Conservation (phyloP, 768 basidiomycete species). For the Termitomyces sp. region DNA sequence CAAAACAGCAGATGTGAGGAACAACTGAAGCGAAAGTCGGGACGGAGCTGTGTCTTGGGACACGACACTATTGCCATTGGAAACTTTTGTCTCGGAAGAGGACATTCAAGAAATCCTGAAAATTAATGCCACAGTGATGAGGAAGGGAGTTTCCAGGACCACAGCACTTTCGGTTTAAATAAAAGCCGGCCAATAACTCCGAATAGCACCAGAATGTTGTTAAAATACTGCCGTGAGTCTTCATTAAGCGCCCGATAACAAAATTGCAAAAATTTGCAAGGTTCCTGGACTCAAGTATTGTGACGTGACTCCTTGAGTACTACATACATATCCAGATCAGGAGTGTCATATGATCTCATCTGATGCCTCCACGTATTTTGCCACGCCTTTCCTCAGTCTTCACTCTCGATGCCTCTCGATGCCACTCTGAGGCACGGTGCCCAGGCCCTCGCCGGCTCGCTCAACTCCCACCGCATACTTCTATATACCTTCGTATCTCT, state of each 20-base stretch:
- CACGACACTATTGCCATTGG: not conserved
- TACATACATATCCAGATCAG: too few species aligned
- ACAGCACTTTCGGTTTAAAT: not conserved
- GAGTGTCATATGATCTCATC: not conserved
- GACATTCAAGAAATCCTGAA: not conserved
- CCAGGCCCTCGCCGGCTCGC: slow-evolving; percentile 40
- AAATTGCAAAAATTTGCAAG: too few species aligned
- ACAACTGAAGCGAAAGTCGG: not conserved
- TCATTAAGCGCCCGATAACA: too few species aligned
- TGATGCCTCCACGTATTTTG: not conserved
- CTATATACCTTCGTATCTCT: slow-evolving; percentile 67
- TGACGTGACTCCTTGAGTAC: not conserved
- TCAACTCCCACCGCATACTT: slow-evolving; percentile 59
- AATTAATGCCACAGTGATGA: not conserved
- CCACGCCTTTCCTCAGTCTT: not conserved
- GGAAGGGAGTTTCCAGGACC: not conserved
- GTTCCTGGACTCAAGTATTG: too few species aligned
- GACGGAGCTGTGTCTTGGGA: not conserved
- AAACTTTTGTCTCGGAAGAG: not conserved
- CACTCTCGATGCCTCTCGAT: slow-evolving; percentile 40
- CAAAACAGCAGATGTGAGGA: slow-evolving; percentile 3
- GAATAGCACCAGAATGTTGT: not conserved
- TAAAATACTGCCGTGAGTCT: not conserved
- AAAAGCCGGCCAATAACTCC: not conserved
- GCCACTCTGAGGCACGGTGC: slow-evolving; percentile 45